Base-by-base conservation (phyloP, 148 eudicot species). In the Chenopodium berlandieri region DNA sequence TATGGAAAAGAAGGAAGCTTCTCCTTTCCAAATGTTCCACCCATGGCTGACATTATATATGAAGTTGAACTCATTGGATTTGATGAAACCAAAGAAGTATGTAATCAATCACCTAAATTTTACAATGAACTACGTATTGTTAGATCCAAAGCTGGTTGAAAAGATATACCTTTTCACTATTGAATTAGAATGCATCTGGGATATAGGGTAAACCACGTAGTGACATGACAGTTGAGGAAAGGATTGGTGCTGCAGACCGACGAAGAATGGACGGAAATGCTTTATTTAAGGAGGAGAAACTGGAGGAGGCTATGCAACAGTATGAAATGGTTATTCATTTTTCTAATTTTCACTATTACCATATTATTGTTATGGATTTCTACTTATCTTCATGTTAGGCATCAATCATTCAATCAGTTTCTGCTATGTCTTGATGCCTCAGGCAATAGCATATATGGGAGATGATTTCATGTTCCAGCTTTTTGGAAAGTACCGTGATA, bases 381-480 rank as follows among this genome's bases (percentile, higher is more conserved):
- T 66, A 7, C 8, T 27, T 3, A 3, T 56, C 22, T 73, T n/a
- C 9, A 6, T 66, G 9, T 76, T 10, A 63, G 30, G 63, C 47
- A 34, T 73, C 70, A 62, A 72, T 60, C 32, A 31, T 79, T 82
- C 25, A n/a, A 31, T 71, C 9, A 32, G 34, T 27, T 76, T 75
- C 31, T 37, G 52, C 54, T 7, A 71, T 60, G 11, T 75, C 66
- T 2, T 75, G 23, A 67, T 65, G 27, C 67, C 67, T 46, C 82
- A 96, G 99, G 99, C 99, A 69, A 90, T 92, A 87, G 99, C 99
- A 87, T 96, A 96, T 81, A 90, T 96, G 98, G 97, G 97, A 82
- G 99, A 96, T 85, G 99, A 96, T 77, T 96, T 96, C 88, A 92
- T 96, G 98, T 96, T 96, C 88, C 99, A 94, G 87, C 87, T 96